phyloP scores from a whole-genome alignment of 2,329 filamentous ascomycete species.

The Nigrospora oryzae region DNA sequence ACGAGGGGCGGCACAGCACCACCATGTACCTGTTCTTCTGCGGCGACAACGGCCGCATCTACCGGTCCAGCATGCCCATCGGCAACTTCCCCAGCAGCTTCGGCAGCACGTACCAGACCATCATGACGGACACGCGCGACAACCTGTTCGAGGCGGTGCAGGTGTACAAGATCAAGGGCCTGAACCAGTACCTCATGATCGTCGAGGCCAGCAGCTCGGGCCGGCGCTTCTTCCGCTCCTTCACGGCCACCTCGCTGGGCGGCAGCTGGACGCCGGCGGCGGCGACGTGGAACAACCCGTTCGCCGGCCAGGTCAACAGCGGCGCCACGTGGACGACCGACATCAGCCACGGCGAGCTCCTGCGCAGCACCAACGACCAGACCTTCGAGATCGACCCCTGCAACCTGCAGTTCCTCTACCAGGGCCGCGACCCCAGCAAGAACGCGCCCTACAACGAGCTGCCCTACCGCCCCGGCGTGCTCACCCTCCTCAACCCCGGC shows the following conservation, averaged over 20 bases:
- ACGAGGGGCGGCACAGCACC: constrained; percentile 10
- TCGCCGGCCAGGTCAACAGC: constrained; percentile 59
- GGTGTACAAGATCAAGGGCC: constrained; percentile 51
- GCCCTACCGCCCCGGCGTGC: constrained; percentile 46
- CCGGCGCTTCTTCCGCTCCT: constrained; percentile 60
- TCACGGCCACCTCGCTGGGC: constrained; percentile 47
- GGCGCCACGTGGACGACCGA: constrained; percentile 59
- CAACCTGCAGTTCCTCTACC: constrained; percentile 57
- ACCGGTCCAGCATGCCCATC: constrained; percentile 55
- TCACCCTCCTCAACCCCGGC: constrained; percentile 30
- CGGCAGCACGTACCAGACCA: constrained; percentile 36
- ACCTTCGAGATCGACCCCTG: constrained; percentile 56
- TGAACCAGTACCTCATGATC: constrained; percentile 56
- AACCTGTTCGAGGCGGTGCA: constrained; percentile 60
- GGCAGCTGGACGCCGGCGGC: constrained; percentile 53
- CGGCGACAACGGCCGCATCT: constrained; percentile 60
- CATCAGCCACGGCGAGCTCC: constrained; percentile 57
- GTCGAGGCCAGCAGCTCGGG: constrained; percentile 50
- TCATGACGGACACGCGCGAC: constrained; percentile 43
- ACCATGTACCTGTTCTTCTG: constrained; percentile 63
- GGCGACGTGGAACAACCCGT: constrained; percentile 45
- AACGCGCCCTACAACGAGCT: constrained; percentile 38
- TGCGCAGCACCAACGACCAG: constrained; percentile 49
- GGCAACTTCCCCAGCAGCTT: constrained; percentile 54
- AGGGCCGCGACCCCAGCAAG: constrained; percentile 39